Conservation (phyloP, 2,329 filamentous ascomycete species). For the Ophiobolus disseminans region DNA sequence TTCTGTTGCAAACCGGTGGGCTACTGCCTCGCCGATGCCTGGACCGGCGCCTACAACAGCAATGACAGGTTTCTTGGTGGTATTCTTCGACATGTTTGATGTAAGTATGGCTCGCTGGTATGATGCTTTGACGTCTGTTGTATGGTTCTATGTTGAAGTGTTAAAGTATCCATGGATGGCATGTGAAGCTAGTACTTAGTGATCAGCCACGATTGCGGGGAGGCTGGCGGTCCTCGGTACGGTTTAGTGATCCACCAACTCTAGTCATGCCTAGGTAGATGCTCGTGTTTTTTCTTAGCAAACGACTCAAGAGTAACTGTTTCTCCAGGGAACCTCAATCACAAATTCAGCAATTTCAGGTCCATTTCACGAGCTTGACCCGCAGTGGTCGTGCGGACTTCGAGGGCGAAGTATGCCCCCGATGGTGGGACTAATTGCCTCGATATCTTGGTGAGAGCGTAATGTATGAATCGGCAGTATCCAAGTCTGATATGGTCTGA, state of each 20-base stretch:
- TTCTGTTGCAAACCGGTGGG: conserved; percentile 26
- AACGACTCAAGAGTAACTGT: too few relatives aligned
- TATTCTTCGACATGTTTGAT: conserved; percentile 13
- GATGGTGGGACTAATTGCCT: too few relatives aligned
- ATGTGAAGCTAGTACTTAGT: background rate
- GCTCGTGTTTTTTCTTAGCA: too few relatives aligned
- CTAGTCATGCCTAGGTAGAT: too few relatives aligned
- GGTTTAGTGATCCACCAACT: background rate
- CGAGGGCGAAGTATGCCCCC: too few relatives aligned
- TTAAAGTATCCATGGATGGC: background rate
- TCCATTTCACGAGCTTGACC: too few relatives aligned
- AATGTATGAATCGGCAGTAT: too few relatives aligned
- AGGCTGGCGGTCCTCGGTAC: background rate
- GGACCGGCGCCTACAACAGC: conserved; percentile 31
- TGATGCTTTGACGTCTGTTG: background rate
- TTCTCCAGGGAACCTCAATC: too few relatives aligned
- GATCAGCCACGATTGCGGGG: conserved; percentile 4
- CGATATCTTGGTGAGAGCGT: too few relatives aligned
- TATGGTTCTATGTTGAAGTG: background rate
- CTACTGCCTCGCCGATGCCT: conserved; percentile 33
- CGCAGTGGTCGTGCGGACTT: too few relatives aligned
- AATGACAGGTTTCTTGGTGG: conserved; percentile 20
- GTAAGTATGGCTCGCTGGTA: background rate
- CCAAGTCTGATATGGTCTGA: too few relatives aligned
- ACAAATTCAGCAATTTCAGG: too few relatives aligned